phyloP scores from a whole-genome alignment of 371 early-diverging fungal species.

The Nematocida sp. region DNA sequence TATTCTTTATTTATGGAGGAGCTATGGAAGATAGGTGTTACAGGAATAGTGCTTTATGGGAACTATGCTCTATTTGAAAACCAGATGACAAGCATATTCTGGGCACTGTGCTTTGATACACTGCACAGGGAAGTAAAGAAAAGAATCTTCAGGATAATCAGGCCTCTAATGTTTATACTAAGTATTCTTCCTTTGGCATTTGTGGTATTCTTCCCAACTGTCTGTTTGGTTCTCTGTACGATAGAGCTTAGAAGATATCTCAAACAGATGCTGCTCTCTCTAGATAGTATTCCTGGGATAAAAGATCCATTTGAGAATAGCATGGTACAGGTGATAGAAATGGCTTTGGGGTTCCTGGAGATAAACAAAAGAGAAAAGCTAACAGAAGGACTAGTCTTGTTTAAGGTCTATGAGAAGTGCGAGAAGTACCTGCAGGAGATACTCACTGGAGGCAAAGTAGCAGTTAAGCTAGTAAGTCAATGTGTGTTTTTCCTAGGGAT shows the following conservation, averaged over 20 bases:
- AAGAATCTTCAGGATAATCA: not conserved
- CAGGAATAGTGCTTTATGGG: constrained; percentile 15
- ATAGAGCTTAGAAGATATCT: not conserved
- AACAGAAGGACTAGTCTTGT: not conserved
- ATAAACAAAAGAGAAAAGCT: constrained; percentile 3
- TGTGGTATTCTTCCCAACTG: constrained; percentile 1
- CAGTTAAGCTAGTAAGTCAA: not conserved
- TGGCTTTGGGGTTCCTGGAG: not conserved
- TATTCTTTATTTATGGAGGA: constrained; percentile 44
- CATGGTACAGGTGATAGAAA: not conserved
- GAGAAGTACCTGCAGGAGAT: not conserved
- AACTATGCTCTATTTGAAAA: constrained; percentile 18
- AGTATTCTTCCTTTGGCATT: constrained; percentile 6
- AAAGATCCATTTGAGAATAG: not conserved
- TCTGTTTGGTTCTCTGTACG: constrained; percentile 1
- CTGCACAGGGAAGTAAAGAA: constrained; percentile 3
- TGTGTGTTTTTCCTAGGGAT: constrained; percentile 13
- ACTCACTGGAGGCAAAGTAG: not conserved
- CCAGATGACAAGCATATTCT: constrained; percentile 14
- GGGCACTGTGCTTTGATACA: constrained; percentile 37
- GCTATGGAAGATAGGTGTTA: not conserved
- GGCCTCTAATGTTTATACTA: not conserved
- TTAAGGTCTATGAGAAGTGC: constrained; percentile 6
- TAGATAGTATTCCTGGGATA: not conserved
- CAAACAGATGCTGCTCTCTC: not conserved